Evolutionary conservation across 257 asterid species (phyloP).

Genomic region (Solanum megistacrolobum): DNA sequence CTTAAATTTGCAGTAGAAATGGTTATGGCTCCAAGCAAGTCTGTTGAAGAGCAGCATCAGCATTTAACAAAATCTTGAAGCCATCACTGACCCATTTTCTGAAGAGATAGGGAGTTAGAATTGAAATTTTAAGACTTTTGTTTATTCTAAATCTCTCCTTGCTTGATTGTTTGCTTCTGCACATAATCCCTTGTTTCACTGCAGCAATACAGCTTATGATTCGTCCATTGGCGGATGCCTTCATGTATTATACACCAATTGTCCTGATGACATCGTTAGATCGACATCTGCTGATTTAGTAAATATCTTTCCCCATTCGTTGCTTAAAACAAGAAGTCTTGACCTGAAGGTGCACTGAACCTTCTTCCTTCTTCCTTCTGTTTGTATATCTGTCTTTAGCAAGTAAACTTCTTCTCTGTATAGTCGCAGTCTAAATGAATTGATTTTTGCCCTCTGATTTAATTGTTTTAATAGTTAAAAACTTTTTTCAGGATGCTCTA

Average conservation of each 20-base stretch:
- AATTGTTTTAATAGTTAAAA: not conserved
- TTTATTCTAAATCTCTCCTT: conserved; percentile 1
- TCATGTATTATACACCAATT: conserved; percentile 55
- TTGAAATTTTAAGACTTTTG: not conserved
- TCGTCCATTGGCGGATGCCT: conserved; percentile 78
- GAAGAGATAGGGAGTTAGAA: not conserved
- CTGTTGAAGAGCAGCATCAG: not conserved
- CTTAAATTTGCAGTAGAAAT: not conserved
- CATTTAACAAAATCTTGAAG: not conserved
- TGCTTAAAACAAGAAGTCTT: conserved; percentile 62
- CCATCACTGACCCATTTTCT: not conserved
- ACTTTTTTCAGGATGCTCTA: conserved; percentile 57
- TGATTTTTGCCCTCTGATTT: not conserved
- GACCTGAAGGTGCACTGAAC: conserved; percentile 64
- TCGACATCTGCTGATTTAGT: conserved; percentile 66
- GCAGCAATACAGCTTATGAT: conserved; percentile 69
- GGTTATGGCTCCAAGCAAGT: not conserved
- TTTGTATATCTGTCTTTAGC: not conserved
- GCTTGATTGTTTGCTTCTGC: conserved; percentile 13
- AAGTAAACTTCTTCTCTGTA: not conserved
- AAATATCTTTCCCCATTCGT: conserved; percentile 43
- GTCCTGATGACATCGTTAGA: conserved; percentile 66
- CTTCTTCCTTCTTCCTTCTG: not conserved
- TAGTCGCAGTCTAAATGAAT: not conserved
- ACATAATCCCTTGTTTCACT: conserved; percentile 9